Conservation (phyloP, 441 rosid species). For the Macaranga tanarius region DNA sequence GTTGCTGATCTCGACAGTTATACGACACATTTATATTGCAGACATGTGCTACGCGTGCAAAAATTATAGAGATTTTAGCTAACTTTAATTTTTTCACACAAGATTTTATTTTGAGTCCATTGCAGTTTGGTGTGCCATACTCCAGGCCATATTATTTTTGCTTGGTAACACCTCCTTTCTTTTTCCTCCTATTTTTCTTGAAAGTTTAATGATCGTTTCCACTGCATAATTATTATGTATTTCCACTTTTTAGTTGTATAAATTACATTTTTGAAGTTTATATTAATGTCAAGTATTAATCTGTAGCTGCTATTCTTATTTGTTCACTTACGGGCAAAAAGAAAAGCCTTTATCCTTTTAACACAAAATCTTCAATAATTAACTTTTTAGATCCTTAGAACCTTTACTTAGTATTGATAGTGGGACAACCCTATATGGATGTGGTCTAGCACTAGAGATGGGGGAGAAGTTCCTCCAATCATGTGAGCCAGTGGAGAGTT, state of each 20-base stretch:
- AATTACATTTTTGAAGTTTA: no score
- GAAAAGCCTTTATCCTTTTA: conserved; percentile 66
- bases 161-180: conserved; percentile 45
- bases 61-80: conserved; percentile 67
- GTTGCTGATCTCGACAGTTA: conserved; percentile 70
- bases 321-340: conserved; percentile 64
- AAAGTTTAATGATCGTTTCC: not conserved
- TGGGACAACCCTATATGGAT: conserved; percentile 23
- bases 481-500: conserved; percentile 69
- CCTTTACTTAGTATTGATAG: conserved; percentile 44
- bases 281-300: not conserved
- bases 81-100: conserved; percentile 51
- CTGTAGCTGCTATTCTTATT: conserved; percentile 4
- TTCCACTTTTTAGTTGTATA: no score
- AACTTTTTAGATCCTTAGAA: conserved; percentile 50
- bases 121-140: conserved; percentile 90
- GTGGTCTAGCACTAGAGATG: conserved; percentile 39
- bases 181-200: not conserved
- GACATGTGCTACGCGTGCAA: conserved; percentile 80
- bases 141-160: conserved; percentile 96
- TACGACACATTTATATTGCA: conserved; percentile 51
- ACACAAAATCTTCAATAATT: conserved; percentile 40
- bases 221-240: no score
- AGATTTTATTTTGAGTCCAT: conserved; percentile 88
- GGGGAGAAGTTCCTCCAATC: conserved; percentile 49